Evolutionary conservation across 306 rosid genomes (phyloP), one percentile per base, ranked within the genome.

Genomic region (Prunus mira): DNA sequence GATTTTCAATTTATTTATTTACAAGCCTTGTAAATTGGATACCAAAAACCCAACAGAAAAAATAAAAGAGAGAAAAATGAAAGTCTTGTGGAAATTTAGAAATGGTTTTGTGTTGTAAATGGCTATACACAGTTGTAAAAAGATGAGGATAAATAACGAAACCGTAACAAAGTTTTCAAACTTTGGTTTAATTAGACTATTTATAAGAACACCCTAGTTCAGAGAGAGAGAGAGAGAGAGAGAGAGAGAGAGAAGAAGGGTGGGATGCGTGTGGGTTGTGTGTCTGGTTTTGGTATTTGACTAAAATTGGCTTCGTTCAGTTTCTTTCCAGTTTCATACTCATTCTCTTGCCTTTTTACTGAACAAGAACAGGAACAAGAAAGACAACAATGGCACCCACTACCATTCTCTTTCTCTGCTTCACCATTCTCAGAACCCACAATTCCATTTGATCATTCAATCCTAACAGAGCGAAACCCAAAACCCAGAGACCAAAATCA

Each of bases 401-500:
- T 61, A 54, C 50, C 65, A 63, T 73, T 85, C 82, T 68, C 66
- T 49, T 84, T 72, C 82, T 70, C 75, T 75, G 83, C 67, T 78
- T 84, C 87, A 8, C 65, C 83, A 81, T 83, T 79, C 80, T 70
- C 47, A 75, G 81, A 74, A 55, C 64, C n/a, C 17, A 46, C 46
- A 22, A 47, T 28, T 74, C 60, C 32, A 46, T 57, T 32, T 74
- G 69, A 65, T 28, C 60, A 47, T 50, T 45, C n/a, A 17, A 25
- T 61, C 19, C 45, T 13, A 22, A 4, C 22, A 60, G 4, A n/a
- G 28, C 11, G 0, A 61, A 63, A 63, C 38, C 67, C 67, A 60
- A 47, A 32, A 58, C 77, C 68, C 57, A 73, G 43, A 17, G 60
- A 46, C 47, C 78, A 12, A 8, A 61, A 43, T 30, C 57, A 5